Base-by-base conservation (phyloP, 352 stramenopile species). In the Phytopythium ostracodes region DNA sequence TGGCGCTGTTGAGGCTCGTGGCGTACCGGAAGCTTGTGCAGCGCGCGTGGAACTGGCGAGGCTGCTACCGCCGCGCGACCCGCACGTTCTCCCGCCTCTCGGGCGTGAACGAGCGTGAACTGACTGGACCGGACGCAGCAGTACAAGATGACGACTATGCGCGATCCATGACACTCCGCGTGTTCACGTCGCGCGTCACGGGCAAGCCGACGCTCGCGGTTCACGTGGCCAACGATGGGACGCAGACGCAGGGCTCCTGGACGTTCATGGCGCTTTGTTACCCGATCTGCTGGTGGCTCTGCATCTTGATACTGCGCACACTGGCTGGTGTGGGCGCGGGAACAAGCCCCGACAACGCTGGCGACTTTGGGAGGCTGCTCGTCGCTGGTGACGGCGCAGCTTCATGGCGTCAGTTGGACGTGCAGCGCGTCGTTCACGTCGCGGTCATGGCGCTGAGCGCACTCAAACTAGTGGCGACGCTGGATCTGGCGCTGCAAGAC, bases 401-500 rank as follows among this genome's bases (percentile, higher is more conserved):
- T 8, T 53, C 10, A 17, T 63, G 43, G 40, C 27, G 51, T 0
- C 79, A 89, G 36, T 50, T 79, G 42, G 61, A 69, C 31, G 38
- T 73, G 7, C 74, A 89, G 50, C 43, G 59, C 17, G 25, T 60
- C 9, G 25, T 88, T 36, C 77, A 71, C 52, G 68, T 70, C 46
- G 51, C 46, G 9, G 52, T 88, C 14, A 70, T 89, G 57, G 54
- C 49, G 15, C 47, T 88, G 33, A 79, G 76, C 56, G 54, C 43
- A 9, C 35, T 86, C 1, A 78, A 71, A 36, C 59, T 76, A 18
- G 46, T 84, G 14, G n/a, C 81, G 27, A 84, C 77, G 33, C 40
- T 84, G 4, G 78, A 88, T 44, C 66, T 64, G 54, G 24, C 74
- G 27, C 65, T 87, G 14, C 79, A 87, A 59, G 77, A 87, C 14